Evolutionary conservation across 1,139 yeast genomes (phyloP).

Genomic region (Geotrichum aggregatum): DNA sequence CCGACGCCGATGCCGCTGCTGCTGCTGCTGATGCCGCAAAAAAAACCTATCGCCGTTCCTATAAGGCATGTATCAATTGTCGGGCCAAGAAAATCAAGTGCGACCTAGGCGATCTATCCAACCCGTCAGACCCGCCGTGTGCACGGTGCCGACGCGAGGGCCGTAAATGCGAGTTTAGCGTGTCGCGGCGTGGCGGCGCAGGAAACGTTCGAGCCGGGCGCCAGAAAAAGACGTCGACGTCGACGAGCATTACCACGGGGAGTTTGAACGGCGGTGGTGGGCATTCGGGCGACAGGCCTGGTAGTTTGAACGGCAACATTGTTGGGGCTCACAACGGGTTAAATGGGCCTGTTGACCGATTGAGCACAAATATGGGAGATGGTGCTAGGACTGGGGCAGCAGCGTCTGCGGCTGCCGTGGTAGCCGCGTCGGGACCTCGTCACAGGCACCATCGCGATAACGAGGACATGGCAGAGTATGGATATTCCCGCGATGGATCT

Average conservation of each 20-base stretch:
- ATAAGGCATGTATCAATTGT: constrained; percentile 80
- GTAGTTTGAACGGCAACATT: neutral
- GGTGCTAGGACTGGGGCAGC: constrained; percentile 9
- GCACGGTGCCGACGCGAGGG: constrained; percentile 77
- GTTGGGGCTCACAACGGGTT: neutral
- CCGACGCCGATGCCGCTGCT: neutral
- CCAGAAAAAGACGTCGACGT: constrained; percentile 28
- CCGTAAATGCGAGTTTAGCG: constrained; percentile 73
- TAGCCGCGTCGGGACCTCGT: constrained; percentile 2
- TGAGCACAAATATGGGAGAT: neutral
- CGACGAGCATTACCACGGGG: too few relatives aligned
- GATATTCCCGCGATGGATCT: neutral
- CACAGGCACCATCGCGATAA: constrained; percentile 4
- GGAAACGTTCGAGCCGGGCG: constrained; percentile 46
- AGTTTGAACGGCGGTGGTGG: neutral
- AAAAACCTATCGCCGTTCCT: constrained; percentile 52
- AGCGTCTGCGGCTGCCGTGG: constrained; percentile 11
- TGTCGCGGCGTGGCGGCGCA: constrained; percentile 56
- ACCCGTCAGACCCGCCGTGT: constrained; percentile 79
- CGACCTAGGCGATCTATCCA: constrained; percentile 71
- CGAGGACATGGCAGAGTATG: constrained; percentile 2
- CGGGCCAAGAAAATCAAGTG: constrained; percentile 79
- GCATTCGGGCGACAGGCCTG: too few relatives aligned
- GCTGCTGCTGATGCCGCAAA: constrained; percentile 12
- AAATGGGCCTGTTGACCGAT: neutral